A percentile compares a stretch with the other conserved stretches of the same genome.
phyloP scores from a whole-genome alignment of 306 rosid genomes.

The Cicer cuneatum region DNA sequence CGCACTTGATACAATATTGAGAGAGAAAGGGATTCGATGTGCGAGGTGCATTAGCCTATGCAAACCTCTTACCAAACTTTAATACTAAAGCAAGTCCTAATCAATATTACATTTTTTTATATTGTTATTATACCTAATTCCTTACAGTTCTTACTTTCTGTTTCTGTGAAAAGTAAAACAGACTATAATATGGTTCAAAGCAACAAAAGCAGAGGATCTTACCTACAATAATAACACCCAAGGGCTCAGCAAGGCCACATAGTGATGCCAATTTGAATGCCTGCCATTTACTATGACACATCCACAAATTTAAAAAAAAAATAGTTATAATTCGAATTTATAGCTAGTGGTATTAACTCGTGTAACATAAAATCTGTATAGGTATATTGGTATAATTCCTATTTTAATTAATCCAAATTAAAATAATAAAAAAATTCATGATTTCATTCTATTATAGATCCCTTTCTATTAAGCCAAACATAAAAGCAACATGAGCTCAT shows the following conservation, averaged over 20 bases:
- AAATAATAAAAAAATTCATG: not conserved
- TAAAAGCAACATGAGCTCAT: not conserved
- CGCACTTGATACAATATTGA: too few relatives aligned
- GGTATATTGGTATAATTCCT: not conserved
- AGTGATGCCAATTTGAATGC: constrained; percentile 98
- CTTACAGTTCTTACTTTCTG: not conserved
- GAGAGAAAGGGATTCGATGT: too few relatives aligned
- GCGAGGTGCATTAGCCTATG: too few relatives aligned
- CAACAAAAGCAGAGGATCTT: constrained; percentile 46
- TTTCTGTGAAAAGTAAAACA: constrained; percentile 32
- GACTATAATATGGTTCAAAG: constrained; percentile 2
- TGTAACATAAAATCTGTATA: not conserved
- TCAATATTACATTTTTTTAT: too few relatives aligned
- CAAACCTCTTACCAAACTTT: too few relatives aligned
- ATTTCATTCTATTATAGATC: not conserved
- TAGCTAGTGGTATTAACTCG: constrained; percentile 25
- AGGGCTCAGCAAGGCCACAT: constrained; percentile 93
- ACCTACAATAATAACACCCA: constrained; percentile 92
- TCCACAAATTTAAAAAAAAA: not conserved
- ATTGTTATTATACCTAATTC: too few relatives aligned
- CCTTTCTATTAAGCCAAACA: not conserved
- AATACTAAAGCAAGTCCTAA: too few relatives aligned
- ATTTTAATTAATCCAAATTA: not conserved
- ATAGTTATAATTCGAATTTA: too few relatives aligned
- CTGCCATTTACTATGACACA: constrained; percentile 82